phyloP scores from a whole-genome alignment of 2,329 filamentous ascomycete species.

The Pseudocercospora fijiensis region DNA sequence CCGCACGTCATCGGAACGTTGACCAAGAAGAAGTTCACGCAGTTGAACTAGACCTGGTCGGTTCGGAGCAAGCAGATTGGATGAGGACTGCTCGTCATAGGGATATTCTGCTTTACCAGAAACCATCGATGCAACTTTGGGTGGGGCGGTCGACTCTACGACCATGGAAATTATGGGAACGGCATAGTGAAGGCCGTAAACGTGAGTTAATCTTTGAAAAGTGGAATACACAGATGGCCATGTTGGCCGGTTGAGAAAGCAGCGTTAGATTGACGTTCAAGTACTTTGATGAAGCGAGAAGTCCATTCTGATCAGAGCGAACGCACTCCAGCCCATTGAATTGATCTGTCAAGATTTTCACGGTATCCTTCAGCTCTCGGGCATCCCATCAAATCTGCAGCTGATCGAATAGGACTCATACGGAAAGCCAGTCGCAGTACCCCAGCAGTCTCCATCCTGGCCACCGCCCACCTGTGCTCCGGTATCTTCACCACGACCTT shows the following conservation, averaged over 20 bases:
- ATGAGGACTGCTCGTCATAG: background rate
- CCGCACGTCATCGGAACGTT: constrained; percentile 39
- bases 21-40: constrained; percentile 31
- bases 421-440: background rate
- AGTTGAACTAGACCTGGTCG: constrained; percentile 13
- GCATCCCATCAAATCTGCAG: background rate
- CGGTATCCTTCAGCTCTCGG: background rate
- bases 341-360: background rate
- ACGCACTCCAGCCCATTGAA: too few species aligned
- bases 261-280: background rate
- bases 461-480: background rate
- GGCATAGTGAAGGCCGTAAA: background rate
- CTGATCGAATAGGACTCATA: background rate
- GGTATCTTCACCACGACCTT: background rate
- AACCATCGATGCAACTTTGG: background rate
- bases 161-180: background rate
- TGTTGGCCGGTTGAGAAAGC: background rate
- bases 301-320: background rate
- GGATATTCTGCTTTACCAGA: background rate
- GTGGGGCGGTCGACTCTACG: background rate
- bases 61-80: too few species aligned
- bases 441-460: background rate
- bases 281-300: background rate
- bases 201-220: background rate
- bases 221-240: background rate